Conservation (phyloP, 768 basidiomycete genomes). For the Tephrocybe sp. region DNA sequence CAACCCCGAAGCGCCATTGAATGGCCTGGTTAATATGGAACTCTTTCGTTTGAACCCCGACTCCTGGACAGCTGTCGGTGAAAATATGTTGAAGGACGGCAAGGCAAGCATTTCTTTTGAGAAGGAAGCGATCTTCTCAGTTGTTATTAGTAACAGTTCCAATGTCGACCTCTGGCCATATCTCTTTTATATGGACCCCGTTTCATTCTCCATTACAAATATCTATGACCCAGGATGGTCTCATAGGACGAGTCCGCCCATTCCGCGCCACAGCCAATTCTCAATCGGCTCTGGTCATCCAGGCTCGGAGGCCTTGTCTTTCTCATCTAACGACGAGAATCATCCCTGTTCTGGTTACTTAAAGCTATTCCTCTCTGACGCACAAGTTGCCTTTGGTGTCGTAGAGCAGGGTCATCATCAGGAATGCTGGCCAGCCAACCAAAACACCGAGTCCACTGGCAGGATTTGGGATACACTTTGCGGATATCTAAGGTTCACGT, state of each 20-base stretch:
- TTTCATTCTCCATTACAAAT: conserved; percentile 49
- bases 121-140: conserved; percentile 39
- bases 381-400: conserved; percentile 43
- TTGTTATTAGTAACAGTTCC: conserved; percentile 49
- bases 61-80: conserved; percentile 39
- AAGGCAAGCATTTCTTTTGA: conserved; percentile 45
- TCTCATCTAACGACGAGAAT: conserved; percentile 33
- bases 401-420: conserved; percentile 29
- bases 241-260: conserved; percentile 31
- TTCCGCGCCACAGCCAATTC: conserved; percentile 35
- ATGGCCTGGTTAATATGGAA: conserved; percentile 48
- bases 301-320: conserved; percentile 46
- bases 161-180: conserved; percentile 60
- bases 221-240: conserved; percentile 50
- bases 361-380: conserved; percentile 56
- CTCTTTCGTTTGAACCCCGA: conserved; percentile 46
- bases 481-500: conserved; percentile 23
- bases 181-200: conserved; percentile 59
- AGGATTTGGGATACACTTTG: conserved; percentile 31
- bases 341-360: conserved; percentile 47
- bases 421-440: not conserved
- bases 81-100: conserved; percentile 45
- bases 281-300: conserved; percentile 40
- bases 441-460: not conserved
- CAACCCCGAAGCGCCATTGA: conserved; percentile 46